Conservation (phyloP, 164 flowering plant species). For the Dillenia turbinata region DNA sequence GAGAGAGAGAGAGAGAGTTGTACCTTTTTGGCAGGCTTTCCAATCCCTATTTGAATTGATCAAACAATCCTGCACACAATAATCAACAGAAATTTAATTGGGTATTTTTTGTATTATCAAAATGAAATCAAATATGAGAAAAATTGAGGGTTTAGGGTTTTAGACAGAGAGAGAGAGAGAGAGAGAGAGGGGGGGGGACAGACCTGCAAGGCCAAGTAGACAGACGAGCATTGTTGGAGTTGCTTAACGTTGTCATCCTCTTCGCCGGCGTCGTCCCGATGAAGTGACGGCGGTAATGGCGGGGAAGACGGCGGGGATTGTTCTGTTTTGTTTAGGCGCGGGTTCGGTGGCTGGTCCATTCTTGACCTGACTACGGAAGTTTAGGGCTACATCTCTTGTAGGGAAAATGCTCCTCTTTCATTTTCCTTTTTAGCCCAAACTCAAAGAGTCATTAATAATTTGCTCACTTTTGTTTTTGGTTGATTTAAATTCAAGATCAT, state of each 20-base stretch:
- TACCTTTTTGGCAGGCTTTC: conserved; percentile 80
- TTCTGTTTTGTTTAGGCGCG: background rate
- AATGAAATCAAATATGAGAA: no score
- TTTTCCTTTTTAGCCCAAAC: no score
- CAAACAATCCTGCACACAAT: conserved; percentile 68
- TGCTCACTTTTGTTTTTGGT: no score
- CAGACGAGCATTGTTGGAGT: conserved; percentile 65
- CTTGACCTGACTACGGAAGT: background rate
- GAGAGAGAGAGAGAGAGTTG: background rate
- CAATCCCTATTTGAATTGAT: conserved; percentile 59
- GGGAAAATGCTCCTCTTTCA: no score
- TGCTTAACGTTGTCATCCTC: conserved; percentile 88
- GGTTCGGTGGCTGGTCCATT: conserved; percentile 14
- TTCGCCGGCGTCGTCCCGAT: conserved; percentile 66
- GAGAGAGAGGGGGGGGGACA: background rate
- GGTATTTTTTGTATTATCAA: background rate
- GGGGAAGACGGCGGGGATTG: conserved; percentile 4
- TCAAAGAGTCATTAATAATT: no score
- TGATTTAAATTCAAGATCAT: no score
- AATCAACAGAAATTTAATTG: background rate
- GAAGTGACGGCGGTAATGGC: conserved; percentile 31
- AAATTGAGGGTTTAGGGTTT: conserved; percentile 24
- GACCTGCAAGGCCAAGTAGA: conserved; percentile 80
- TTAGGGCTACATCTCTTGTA: no score
- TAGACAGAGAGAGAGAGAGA: background rate